Base-by-base conservation (phyloP, 1,139 yeast species). In the Kurtzmaniella quercitrusa region DNA sequence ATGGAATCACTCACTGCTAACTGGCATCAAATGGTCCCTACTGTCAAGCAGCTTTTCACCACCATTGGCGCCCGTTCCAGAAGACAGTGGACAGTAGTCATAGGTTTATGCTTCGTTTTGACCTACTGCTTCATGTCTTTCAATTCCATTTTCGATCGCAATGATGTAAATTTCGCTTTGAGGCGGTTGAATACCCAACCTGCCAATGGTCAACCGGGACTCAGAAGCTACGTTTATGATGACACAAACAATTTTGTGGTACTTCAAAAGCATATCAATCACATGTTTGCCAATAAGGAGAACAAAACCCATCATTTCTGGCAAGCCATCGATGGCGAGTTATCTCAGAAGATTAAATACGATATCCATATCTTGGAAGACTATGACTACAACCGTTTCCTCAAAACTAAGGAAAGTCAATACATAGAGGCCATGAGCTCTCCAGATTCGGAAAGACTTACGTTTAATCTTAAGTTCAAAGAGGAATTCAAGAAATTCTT, bases 391-490 rank as follows among this genome's bases (percentile, higher is more conserved):
- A 41, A 49, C 5, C 43, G 37, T 14, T 21, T 38, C 20, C 32
- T 45, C 18, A 37, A 35, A 18, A 16, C 16, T 4, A 30, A 30
- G 18, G 34, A 30, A 14, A 30, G 5, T 3, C 34, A 30, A 30
- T 14, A 14, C 7, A 14, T 30, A 14, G 18, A 30, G 11, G 34
- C 16, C 3, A 14, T 30, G 16, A 30, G 18, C 18, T 41, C 44
- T 23, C 47, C 53, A 15, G 26, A 11, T 35, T 40, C 49, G 36
- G 51, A 49, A 12, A 45, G 49, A 35, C 45, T 42, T 9, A 53
- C 52, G 28, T 48, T 45, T 42, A 59, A 60, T 40, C 46, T 50
- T 36, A 44, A 47, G 26, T 62, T 62, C 39, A 45, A 46, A 16
- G 37, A 42, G 18, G 17, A 42, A 4, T 52, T 65, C 41, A 43